Percentiles rank a stretch among this genome's conserved stretches.
phyloP scores from a whole-genome alignment of 2,329 filamentous ascomycete genomes.

The Teratosphaeria destructans region DNA sequence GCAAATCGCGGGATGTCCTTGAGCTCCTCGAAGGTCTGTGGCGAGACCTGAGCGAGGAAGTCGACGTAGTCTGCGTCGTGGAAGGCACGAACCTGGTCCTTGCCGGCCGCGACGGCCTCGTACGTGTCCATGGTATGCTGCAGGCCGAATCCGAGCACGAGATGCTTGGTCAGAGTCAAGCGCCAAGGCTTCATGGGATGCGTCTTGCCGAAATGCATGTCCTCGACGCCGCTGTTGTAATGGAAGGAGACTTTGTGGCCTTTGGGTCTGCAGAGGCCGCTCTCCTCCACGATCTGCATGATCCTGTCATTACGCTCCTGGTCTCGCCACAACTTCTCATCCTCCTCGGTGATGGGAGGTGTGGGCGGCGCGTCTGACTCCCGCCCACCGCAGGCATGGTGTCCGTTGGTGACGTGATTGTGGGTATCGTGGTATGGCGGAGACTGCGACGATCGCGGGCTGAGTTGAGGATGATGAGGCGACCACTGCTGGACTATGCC shows the following conservation, averaged over 20 bases:
- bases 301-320: slow-evolving; percentile 41
- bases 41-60: slow-evolving; percentile 50
- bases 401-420: background rate
- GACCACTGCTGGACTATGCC: slow-evolving; percentile 22
- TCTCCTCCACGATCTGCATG: slow-evolving; percentile 42
- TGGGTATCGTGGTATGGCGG: slow-evolving; percentile 3
- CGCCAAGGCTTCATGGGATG: slow-evolving; percentile 99
- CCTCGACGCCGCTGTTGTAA: slow-evolving; percentile 87
- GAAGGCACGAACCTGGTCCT: slow-evolving; percentile 77
- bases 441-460: slow-evolving; percentile 10
- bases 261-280: slow-evolving; percentile 67
- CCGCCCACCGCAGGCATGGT: slow-evolving; percentile 1
- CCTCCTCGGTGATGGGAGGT: slow-evolving; percentile 40
- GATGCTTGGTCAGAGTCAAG: slow-evolving; percentile 84
- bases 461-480: slow-evolving; percentile 4
- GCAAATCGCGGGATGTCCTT: slow-evolving; percentile 39
- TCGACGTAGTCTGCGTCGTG: slow-evolving; percentile 85
- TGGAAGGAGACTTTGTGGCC: slow-evolving; percentile 93
- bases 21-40: slow-evolving; percentile 38
- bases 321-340: slow-evolving; percentile 26
- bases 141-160: slow-evolving; percentile 91
- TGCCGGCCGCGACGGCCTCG: slow-evolving; percentile 69
- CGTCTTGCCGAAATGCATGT: slow-evolving; percentile 90
- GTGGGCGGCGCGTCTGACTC: slow-evolving; percentile 14
- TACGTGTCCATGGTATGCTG: slow-evolving; percentile 96